A percentile compares a stretch with the other conserved stretches of the same genome.
Conservation (phyloP, 441 rosid genomes). For the Pelargonium citronellum region DNA sequence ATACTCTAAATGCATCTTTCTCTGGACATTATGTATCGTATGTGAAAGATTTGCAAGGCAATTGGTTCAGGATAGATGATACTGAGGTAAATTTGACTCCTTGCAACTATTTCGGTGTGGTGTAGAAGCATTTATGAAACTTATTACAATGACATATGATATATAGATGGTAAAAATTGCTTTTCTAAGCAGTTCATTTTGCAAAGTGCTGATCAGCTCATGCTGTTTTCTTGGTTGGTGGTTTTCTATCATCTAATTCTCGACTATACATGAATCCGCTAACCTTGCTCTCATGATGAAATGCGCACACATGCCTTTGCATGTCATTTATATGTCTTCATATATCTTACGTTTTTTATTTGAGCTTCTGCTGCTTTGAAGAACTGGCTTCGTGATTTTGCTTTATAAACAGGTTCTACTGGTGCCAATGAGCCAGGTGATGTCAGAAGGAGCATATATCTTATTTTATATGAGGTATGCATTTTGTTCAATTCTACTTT, state of each 20-base stretch:
- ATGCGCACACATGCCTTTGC: neutral
- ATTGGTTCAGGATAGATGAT: constrained; percentile 80
- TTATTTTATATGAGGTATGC: constrained; percentile 73
- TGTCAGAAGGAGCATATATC: constrained; percentile 91
- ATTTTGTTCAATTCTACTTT: neutral
- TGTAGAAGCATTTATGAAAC: no score
- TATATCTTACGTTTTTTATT: neutral
- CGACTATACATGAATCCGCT: no score
- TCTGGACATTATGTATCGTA: constrained; percentile 81
- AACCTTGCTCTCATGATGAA: no score
- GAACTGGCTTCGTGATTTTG: neutral
- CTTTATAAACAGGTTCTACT: constrained; percentile 48
- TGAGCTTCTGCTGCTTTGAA: neutral
- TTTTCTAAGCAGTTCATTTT: no score
- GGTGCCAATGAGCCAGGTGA: constrained; percentile 71
- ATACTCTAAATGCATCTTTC: constrained; percentile 72
- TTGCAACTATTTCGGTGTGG: constrained; percentile 1
- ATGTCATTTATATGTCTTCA: no score
- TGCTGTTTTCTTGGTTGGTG: no score
- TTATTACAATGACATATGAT: no score
- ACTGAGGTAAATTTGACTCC: constrained; percentile 45
- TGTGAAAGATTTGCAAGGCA: constrained; percentile 63
- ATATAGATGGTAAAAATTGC: no score
- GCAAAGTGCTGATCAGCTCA: no score
- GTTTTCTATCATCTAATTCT: no score